Evolutionary conservation across 2,329 filamentous ascomycete genomes (phyloP).

Genomic region (Penicillium occitanis): DNA sequence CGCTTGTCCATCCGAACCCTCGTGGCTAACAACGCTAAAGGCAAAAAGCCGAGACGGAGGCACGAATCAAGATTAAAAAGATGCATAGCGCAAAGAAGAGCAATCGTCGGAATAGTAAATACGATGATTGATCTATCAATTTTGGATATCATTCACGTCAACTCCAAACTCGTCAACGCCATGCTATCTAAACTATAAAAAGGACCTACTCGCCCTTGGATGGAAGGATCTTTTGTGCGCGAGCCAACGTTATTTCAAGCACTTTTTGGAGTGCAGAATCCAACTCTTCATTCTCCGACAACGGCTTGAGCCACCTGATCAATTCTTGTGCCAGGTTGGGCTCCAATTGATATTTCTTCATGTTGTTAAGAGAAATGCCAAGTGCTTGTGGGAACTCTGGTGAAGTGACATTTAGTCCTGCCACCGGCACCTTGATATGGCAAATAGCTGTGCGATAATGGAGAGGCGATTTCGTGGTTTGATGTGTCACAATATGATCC

Average conservation of each 20-base stretch:
- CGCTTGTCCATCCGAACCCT: not conserved
- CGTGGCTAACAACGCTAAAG: constrained; percentile 32
- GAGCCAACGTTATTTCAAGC: constrained; percentile 43
- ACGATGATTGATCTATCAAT: constrained; percentile 36
- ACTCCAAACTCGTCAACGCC: not conserved
- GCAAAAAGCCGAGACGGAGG: constrained; percentile 60
- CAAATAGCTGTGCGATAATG: constrained; percentile 67
- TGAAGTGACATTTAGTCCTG: constrained; percentile 63
- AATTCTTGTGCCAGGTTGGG: constrained; percentile 48
- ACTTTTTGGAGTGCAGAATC: constrained; percentile 57
- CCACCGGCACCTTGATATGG: constrained; percentile 67
- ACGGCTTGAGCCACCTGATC: constrained; percentile 51
- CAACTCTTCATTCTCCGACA: constrained; percentile 46
- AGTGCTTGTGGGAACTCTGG: constrained; percentile 72
- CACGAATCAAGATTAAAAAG: constrained; percentile 59
- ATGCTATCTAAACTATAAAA: not conserved
- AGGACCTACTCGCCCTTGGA: constrained; percentile 12
- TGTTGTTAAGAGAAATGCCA: constrained; percentile 60
- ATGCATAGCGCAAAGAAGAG: constrained; percentile 62
- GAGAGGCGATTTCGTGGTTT: constrained; percentile 61
- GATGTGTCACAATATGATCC: constrained; percentile 66
- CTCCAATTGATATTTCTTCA: constrained; percentile 55
- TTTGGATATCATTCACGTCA: constrained; percentile 13
- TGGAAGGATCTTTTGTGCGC: constrained; percentile 33
- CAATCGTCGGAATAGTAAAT: constrained; percentile 47